phyloP scores from a whole-genome alignment of 768 basidiomycete genomes.

The Kwoniella newhampshirensis region DNA sequence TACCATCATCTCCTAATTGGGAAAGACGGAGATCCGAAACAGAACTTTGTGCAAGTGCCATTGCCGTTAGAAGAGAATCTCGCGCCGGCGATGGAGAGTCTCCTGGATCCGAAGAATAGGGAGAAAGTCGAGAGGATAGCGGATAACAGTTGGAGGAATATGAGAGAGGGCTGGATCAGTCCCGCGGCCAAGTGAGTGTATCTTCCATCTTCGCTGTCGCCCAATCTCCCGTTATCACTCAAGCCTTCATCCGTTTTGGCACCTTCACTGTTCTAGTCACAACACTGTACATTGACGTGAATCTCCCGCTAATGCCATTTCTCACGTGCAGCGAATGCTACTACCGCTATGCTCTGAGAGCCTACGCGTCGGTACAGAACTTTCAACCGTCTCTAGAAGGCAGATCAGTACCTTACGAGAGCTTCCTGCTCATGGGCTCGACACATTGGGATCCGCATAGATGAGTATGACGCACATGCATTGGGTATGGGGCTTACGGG shows the following conservation, averaged over 20 bases:
- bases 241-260: too few species aligned
- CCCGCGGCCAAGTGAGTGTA: constrained; percentile 38
- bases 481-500: background rate
- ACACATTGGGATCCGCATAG: constrained; percentile 40
- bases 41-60: constrained; percentile 38
- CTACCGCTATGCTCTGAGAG: constrained; percentile 33
- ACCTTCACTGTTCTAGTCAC: too few species aligned
- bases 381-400: constrained; percentile 29
- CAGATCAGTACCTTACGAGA: constrained; percentile 30
- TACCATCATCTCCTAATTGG: constrained; percentile 39
- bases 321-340: constrained; percentile 32
- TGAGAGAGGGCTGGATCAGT: constrained; percentile 35
- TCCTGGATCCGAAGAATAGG: constrained; percentile 17
- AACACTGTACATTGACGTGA: background rate
- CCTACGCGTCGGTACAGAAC: constrained; percentile 31
- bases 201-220: background rate
- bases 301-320: background rate
- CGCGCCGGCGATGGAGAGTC: constrained; percentile 25
- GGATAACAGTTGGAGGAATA: constrained; percentile 29
- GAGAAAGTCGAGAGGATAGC: constrained; percentile 28
- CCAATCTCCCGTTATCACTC: too few species aligned
- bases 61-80: constrained; percentile 31
- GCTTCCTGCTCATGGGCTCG: constrained; percentile 33
- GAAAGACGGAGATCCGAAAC: constrained; percentile 19
- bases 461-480: background rate